These are phyloP conservation scores for Biscogniauxia mediterranea DNA, from an alignment of 2,329 filamentous ascomycete species.

Conservation along the genomic window DNA sequence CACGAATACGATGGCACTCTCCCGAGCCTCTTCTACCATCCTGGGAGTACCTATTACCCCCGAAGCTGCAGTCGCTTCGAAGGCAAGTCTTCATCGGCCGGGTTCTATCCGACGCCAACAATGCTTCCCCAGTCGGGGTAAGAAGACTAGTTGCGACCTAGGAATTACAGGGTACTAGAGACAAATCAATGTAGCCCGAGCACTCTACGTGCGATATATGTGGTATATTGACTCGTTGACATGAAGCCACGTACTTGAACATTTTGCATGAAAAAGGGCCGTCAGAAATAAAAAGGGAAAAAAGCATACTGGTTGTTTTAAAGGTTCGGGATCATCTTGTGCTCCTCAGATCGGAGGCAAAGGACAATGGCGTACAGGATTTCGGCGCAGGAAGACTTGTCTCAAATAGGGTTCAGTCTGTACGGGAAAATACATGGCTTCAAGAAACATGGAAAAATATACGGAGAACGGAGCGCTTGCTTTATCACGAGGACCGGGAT, in stretches of 20 bases:
- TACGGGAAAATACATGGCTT: conserved; percentile 15
- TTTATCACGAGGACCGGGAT: conserved; percentile 22
- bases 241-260: conserved; percentile 13
- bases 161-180: neutral
- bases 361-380: conserved; percentile 27
- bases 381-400: conserved; percentile 16
- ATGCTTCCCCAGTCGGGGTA: conserved; percentile 47
- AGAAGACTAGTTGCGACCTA: conserved; percentile 23
- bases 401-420: conserved; percentile 18
- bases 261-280: conserved; percentile 22
- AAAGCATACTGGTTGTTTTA: conserved; percentile 24
- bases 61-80: conserved; percentile 51
- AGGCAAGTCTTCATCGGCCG: conserved; percentile 49
- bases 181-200: conserved; percentile 9
- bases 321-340: conserved; percentile 20
- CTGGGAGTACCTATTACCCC: conserved; percentile 39
- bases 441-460: conserved; percentile 17
- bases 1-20: conserved; percentile 47
- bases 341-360: conserved; percentile 13
- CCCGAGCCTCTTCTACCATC: conserved; percentile 49
- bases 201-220: conserved; percentile 14
- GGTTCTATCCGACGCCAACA: conserved; percentile 55
- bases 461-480: conserved; percentile 24
- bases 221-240: conserved; percentile 14
- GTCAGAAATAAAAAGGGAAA: conserved; percentile 23